Base-by-base conservation (phyloP, 2,329 filamentous ascomycete genomes). In the Monilinia polystroma region DNA sequence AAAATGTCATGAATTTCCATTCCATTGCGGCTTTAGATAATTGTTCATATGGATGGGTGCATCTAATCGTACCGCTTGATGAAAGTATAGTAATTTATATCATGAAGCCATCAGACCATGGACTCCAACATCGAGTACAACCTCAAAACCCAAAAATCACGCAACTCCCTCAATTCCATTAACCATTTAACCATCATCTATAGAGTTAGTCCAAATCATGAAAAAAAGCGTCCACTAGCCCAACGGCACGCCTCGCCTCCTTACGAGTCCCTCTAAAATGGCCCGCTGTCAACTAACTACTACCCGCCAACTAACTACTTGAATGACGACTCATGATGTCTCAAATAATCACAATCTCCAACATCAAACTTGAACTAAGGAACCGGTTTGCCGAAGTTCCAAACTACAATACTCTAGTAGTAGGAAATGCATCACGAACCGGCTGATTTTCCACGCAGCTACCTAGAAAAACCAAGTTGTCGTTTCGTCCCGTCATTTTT, bases 221-320 rank as follows among this genome's bases (percentile, higher is more conserved):
- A 43, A 16, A 16, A 14, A 14, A 43, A 60, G 43, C 20, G 57
- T 23, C 10, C 1, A 59, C 26, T 59, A 59, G 43, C 29, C 43
- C 29, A 59, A 32, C 26, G 57, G 43, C 26, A 47, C 43, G 43
- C 26, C 12, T 49, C 57, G 18, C 29, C 35, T 59, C 57, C 57
- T 35, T 35, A 59, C 43, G 11, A 49, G 43, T 23, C 29, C 26
- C 57, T 49, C 57, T 35, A 59, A 49, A 60, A 51, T 60, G 35
- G 45, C 29, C n/a, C 29, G 20, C 58, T 51, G 45, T 60, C 43
- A 60, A 26, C 8, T 60, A 60, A 8, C 32, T 35, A 35, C 5
- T 35, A 35, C 32, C 32, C 32, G 5, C 32, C 32, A 35, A 35
- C 32, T 35, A 35, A 35, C 5, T 35, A 8, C 29, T 49, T 23